Percentiles rank a stretch among this genome's conserved stretches.
phyloP scores from a whole-genome alignment of 1,284 basidiomycete genomes.

The Grifola frondosa region DNA sequence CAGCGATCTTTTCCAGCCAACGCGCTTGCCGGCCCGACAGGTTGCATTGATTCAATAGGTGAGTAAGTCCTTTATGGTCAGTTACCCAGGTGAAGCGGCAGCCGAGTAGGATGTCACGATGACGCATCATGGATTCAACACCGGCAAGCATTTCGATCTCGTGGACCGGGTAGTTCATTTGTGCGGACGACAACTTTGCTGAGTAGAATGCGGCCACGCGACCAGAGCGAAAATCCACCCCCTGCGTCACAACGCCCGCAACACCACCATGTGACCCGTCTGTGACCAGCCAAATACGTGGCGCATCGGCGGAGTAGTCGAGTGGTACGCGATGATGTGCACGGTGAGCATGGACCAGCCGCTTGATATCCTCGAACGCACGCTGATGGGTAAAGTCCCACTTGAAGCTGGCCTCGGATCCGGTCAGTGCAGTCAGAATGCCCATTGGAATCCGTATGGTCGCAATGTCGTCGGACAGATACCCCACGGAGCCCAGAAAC shows the following conservation, averaged over 20 bases:
- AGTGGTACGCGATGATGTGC: conserved; percentile 16
- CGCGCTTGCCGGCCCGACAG: conserved; percentile 20
- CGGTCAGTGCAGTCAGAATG: conserved; percentile 12
- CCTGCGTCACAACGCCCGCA: conserved; percentile 20
- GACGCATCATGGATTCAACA: conserved; percentile 28
- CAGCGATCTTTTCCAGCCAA: conserved; percentile 22
- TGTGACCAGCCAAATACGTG: conserved; percentile 15
- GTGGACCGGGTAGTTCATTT: conserved; percentile 17
- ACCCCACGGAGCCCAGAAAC: conserved; percentile 28
- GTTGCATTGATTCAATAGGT: conserved; percentile 21
- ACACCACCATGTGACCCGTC: conserved; percentile 11
- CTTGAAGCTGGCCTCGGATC: conserved; percentile 2
- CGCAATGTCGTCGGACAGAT: conserved; percentile 19
- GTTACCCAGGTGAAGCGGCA: conserved; percentile 20
- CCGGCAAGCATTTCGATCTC: conserved; percentile 30
- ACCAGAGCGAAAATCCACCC: conserved; percentile 14
- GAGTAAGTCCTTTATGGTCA: conserved; percentile 26
- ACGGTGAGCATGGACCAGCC: conserved; percentile 14
- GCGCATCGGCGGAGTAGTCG: conserved; percentile 16
- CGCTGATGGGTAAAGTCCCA: conserved; percentile 26
- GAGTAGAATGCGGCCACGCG: conserved; percentile 25
- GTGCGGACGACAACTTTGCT: conserved; percentile 29
- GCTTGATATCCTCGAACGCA: conserved; percentile 27
- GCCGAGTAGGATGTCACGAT: conserved; percentile 22
- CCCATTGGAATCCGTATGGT: conserved; percentile 21